These are phyloP conservation scores for Ganoderma lucidum DNA, from an alignment of 1,284 basidiomycete genomes.

Conservation along the genomic window DNA sequence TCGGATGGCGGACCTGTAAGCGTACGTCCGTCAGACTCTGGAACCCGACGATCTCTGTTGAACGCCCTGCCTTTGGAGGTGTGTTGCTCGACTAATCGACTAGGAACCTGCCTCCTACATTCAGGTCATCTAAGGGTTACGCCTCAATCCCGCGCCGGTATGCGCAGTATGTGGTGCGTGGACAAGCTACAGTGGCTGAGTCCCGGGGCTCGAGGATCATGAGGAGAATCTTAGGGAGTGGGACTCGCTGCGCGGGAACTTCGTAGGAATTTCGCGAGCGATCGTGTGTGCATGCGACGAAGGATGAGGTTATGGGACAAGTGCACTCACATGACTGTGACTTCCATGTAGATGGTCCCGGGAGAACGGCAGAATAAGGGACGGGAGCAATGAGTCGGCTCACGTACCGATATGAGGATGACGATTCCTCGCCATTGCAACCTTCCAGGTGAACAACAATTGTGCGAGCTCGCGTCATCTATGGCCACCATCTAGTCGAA, in stretches of 20 bases:
- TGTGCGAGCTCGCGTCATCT: neutral
- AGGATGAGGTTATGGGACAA: neutral
- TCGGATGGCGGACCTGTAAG: constrained; percentile 2
- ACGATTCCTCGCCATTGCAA: neutral
- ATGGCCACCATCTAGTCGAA: neutral
- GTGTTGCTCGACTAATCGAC: neutral
- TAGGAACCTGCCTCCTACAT: neutral
- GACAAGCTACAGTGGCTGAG: neutral
- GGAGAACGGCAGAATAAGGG: neutral
- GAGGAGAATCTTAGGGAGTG: neutral
- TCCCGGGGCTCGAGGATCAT: neutral
- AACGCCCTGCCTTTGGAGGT: neutral
- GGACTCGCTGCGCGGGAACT: neutral
- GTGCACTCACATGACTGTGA: neutral
- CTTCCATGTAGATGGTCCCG: neutral
- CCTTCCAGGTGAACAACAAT: neutral
- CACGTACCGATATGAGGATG: neutral
- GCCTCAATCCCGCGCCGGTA: neutral
- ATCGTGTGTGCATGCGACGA: neutral
- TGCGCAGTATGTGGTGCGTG: neutral
- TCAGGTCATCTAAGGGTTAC: neutral
- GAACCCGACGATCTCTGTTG: neutral
- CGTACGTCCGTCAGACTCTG: neutral
- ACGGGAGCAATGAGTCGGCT: neutral
- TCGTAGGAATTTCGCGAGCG: neutral